A percentile compares a stretch with the other conserved stretches of the same genome.
Evolutionary conservation across 768 basidiomycete species (phyloP).

Genomic region (Mycena venus): DNA sequence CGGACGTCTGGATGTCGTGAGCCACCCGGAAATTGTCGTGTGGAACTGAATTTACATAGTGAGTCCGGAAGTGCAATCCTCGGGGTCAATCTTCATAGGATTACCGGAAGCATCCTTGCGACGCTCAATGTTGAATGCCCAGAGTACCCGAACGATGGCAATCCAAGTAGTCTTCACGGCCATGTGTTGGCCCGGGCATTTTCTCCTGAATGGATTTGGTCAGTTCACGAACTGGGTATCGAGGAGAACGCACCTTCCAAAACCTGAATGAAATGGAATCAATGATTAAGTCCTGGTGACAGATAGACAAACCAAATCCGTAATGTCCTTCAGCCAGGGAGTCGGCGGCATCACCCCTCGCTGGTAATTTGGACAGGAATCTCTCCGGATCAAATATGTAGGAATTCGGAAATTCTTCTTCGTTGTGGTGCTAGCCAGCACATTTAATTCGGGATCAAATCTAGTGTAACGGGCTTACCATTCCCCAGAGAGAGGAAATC

Average conservation of each 20-base stretch:
- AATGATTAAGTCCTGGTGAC: no score
- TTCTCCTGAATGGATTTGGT: neutral
- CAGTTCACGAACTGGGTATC: neutral
- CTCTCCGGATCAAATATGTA: no score
- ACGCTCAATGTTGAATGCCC: no score
- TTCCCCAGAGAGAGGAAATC: neutral
- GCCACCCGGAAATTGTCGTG: neutral
- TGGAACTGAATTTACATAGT: neutral
- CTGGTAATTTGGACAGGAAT: neutral
- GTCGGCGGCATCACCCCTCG: neutral
- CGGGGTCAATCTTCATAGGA: neutral
- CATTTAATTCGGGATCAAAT: neutral
- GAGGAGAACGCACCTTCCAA: neutral
- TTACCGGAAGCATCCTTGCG: no score
- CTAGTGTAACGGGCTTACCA: neutral
- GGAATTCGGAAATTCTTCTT: neutral
- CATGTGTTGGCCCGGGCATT: slow-evolving; percentile 10
- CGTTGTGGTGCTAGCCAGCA: slow-evolving; percentile 1
- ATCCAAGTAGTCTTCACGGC: slow-evolving; percentile 7
- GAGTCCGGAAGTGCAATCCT: neutral
- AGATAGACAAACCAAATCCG: slow-evolving; percentile 3
- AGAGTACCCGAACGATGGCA: no score
- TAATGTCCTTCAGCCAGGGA: neutral
- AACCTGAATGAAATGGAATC: no score
- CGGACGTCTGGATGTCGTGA: neutral